Evolutionary conservation across 2,329 filamentous ascomycete genomes (phyloP).

Genomic region (Neobulgaria alba): DNA sequence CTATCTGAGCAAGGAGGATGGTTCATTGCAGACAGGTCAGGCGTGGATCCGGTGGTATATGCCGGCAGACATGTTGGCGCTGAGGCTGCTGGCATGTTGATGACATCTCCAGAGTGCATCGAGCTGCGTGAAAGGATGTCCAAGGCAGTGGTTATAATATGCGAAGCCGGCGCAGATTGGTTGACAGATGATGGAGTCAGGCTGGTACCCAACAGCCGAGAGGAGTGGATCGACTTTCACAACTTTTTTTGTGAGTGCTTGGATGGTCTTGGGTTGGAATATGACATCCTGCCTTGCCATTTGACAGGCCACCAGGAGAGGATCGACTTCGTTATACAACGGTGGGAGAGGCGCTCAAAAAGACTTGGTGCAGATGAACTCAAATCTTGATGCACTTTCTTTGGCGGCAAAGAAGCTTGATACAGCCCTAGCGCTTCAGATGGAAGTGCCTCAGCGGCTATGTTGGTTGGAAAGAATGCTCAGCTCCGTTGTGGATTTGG

Average conservation of each 20-base stretch:
- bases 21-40: constrained; percentile 5
- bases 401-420: too few species aligned
- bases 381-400: too few species aligned
- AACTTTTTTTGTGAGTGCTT: constrained; percentile 6
- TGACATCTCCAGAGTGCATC: constrained; percentile 2
- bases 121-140: constrained; percentile 2
- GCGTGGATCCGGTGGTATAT: constrained; percentile 5
- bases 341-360: not conserved
- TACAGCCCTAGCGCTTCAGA: too few species aligned
- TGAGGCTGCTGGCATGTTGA: not conserved
- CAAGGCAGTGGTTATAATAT: constrained; percentile 3
- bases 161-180: constrained; percentile 8
- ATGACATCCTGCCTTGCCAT: constrained; percentile 4
- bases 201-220: constrained; percentile 6
- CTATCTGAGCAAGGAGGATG: not conserved
- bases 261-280: constrained; percentile 4
- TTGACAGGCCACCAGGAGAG: constrained; percentile 2
- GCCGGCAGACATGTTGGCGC: constrained; percentile 2
- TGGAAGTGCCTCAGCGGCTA: too few species aligned
- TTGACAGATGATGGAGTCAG: constrained; percentile 6
- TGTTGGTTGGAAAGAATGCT: too few species aligned
- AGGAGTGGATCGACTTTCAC: constrained; percentile 7
- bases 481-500: too few species aligned
- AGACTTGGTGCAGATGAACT: too few species aligned
- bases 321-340: constrained; percentile 1